Conservation (phyloP, 225 moss, liverwort and hornwort genomes). For the Marchantia polymorpha region DNA sequence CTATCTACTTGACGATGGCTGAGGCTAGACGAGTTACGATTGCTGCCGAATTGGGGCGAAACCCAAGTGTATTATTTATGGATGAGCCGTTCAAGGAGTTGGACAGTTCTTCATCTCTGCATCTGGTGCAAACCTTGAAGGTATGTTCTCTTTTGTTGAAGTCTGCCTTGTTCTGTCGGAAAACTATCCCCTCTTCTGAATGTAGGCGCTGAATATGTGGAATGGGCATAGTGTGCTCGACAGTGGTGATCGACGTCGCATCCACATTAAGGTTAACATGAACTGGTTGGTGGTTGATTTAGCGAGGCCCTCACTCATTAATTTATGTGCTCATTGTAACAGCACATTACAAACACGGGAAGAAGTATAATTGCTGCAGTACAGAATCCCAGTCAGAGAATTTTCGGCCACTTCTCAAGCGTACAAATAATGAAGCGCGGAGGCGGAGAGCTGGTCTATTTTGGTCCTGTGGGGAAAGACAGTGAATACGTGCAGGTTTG, state of each 20-base stretch:
- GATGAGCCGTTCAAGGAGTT: constrained; percentile 64
- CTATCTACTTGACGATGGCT: constrained; percentile 48
- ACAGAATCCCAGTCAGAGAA: constrained; percentile 49
- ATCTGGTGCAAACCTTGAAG: constrained; percentile 57
- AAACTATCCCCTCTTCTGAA: not conserved
- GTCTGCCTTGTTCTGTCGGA: not conserved
- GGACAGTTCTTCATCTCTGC: constrained; percentile 55
- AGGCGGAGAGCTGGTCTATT: constrained; percentile 71
- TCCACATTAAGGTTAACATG: not conserved
- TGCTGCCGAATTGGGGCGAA: constrained; percentile 85
- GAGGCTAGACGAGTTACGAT: constrained; percentile 63
- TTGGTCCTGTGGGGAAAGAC: constrained; percentile 62
- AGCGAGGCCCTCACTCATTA: not conserved
- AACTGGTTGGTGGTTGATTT: not conserved
- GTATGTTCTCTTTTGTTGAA: constrained; percentile 29
- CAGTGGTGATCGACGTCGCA: not conserved
- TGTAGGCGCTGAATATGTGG: not conserved
- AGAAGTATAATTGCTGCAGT: constrained; percentile 54
- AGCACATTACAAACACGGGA: constrained; percentile 66
- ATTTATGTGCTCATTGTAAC: constrained; percentile 6
- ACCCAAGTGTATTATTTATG: constrained; percentile 76
- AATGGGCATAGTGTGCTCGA: not conserved
- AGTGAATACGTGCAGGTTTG: constrained; percentile 51
- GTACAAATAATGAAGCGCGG: constrained; percentile 70
- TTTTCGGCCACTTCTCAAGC: constrained; percentile 48